Evolutionary conservation across 176 grass and related monocot genomes (phyloP).

Genomic region (Alloteropsis semialata): DNA sequence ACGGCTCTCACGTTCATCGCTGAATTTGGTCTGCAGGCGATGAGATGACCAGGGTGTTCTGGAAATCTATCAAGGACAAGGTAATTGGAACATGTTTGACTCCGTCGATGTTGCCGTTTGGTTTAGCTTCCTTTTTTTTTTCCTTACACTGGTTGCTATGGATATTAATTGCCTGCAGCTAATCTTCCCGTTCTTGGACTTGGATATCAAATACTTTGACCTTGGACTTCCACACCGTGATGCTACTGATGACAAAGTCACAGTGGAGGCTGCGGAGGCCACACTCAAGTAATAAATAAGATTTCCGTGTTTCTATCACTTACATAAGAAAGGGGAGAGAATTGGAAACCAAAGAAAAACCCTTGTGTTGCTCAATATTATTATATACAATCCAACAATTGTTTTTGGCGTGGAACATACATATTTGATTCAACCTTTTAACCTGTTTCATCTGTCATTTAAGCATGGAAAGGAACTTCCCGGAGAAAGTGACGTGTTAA

Average conservation of each 20-base stretch:
- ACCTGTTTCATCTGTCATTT: not conserved
- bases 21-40: constrained; percentile 44
- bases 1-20: not conserved
- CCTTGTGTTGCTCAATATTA: not conserved
- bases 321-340: not conserved
- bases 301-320: not conserved
- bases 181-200: constrained; percentile 85
- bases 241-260: constrained; percentile 76
- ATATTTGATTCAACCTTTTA: not conserved
- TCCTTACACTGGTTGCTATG: not conserved
- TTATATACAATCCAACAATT: not conserved
- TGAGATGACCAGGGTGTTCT: constrained; percentile 89
- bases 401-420: not conserved
- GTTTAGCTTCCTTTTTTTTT: not conserved
- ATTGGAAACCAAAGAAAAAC: not conserved
- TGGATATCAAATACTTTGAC: constrained; percentile 98
- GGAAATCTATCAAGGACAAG: constrained; percentile 96
- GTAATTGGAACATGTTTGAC: not conserved
- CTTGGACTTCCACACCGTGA: constrained; percentile 78
- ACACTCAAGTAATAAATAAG: constrained; percentile 58
- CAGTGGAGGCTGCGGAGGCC: constrained; percentile 74
- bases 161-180: constrained; percentile 48
- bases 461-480: not conserved
- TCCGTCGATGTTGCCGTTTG: not conserved
- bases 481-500: not conserved